These are phyloP conservation scores for Sanghuangporus weigelae DNA, from an alignment of 1,284 basidiomycete genomes.

Conservation along the genomic window DNA sequence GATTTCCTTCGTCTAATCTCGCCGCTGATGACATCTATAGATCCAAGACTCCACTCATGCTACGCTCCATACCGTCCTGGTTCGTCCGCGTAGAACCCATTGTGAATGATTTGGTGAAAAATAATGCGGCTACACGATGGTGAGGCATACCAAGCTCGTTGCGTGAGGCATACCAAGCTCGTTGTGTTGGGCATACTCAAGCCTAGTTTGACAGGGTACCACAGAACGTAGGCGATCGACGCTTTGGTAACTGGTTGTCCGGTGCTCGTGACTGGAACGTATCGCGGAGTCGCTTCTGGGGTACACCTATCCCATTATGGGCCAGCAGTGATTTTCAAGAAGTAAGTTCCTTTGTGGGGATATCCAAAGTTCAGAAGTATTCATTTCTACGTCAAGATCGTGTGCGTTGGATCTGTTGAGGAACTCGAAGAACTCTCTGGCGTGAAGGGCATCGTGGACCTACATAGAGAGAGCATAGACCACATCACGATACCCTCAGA, in stretches of 20 bases:
- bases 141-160: conserved; percentile 30
- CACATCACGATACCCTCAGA: background rate
- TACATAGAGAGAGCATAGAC: background rate
- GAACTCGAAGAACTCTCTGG: background rate
- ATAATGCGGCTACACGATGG: conserved; percentile 92
- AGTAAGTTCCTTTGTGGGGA: conserved; percentile 35
- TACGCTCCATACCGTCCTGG: conserved; percentile 95
- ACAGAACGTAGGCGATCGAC: conserved; percentile 47
- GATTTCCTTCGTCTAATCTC: conserved; percentile 9
- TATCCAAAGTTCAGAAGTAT: background rate
- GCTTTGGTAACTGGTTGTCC: conserved; percentile 96
- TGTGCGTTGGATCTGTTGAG: background rate
- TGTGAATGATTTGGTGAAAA: conserved; percentile 81
- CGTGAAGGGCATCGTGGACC: background rate
- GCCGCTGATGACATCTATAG: too few relatives aligned
- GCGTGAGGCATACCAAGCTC: too few relatives aligned
- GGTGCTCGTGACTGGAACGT: conserved; percentile 99
- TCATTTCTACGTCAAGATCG: background rate
- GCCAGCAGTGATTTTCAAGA: conserved; percentile 90
- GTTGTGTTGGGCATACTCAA: background rate
- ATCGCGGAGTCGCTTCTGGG: conserved; percentile 99
- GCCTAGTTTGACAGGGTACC: conserved; percentile 25
- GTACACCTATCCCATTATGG: conserved; percentile 97
- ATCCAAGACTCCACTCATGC: conserved; percentile 94
- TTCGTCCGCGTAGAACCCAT: conserved; percentile 90